Evolutionary conservation across 106 monocot species (phyloP), one percentile per base, ranked within the genome.

Genomic region (Acorus gramineus): DNA sequence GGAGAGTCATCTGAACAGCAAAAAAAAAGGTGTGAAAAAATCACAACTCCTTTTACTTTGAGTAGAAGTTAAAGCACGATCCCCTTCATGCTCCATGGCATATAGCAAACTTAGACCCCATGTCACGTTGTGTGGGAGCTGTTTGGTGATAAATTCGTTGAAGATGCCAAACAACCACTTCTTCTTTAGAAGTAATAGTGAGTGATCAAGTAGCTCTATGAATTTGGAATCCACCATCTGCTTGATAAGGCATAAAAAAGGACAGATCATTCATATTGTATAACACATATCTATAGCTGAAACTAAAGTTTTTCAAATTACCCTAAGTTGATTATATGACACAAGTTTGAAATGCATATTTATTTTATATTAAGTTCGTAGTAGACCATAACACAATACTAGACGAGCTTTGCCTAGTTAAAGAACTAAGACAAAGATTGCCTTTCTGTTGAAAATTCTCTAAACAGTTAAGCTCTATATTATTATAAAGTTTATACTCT

Each of bases 51-150:
- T 10, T 74, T 64, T 73, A 99, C 98, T 92, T 92, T 89, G 92
- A 55, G 83, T 82, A 69, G 98, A 85, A 66, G 71, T 78, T 66
- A 82, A 70, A 59, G 92, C 85, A 53, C 92, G 88, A 71, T 98
- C 92, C 51, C 98, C 98, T 67, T 85, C 75, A 71, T 89, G 92
- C 72, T 99, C 98, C 71, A 86, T 65, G 71, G 98, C 92, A 86
- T 99, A 99, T 11, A 99, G 63, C 54, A 92, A 83, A 76, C 98
- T 99, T 46, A 99, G 69, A n/a, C 85, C 88, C 98, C 98, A 99
- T 44, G 98, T 99, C 14, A 99, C 98, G 78, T 99, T 99, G 62
- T 99, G 74, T 45, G 98, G 98, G 9, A 99, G 85, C 55, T 99
- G 98, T 69, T 92, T 98, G 49, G 98, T 98, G 14, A 92, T 73